Percentiles rank a stretch among this genome's conserved stretches.
Evolutionary conservation across 2,329 filamentous ascomycete genomes (phyloP).

Genomic region (Aspergillus tubingensis): DNA sequence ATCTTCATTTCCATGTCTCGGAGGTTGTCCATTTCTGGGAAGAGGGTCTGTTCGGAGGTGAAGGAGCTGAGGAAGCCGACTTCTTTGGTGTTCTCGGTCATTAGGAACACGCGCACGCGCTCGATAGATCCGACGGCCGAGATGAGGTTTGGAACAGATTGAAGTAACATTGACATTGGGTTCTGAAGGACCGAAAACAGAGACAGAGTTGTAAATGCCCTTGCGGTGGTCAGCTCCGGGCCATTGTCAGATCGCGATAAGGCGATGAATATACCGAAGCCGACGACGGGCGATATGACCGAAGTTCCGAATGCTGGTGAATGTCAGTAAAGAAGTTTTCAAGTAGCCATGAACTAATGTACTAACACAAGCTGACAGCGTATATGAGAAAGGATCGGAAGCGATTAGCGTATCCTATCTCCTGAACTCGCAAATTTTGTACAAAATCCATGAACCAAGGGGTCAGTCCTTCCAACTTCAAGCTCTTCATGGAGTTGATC

Average conservation of each 20-base stretch:
- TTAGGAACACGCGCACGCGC: not conserved
- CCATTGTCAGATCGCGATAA: conserved; percentile 4
- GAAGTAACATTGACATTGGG: conserved; percentile 5
- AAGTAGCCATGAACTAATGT: not conserved
- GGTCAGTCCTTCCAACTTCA: not conserved
- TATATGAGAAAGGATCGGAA: not conserved
- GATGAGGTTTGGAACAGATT: not conserved
- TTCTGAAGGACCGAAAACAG: conserved; percentile 11
- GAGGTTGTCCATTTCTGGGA: not conserved
- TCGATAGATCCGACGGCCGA: not conserved
- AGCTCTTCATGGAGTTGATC: conserved; percentile 41
- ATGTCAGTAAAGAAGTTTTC: not conserved
- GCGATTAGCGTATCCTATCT: not conserved
- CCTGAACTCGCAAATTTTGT: not conserved
- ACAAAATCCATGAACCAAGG: conserved; percentile 23
- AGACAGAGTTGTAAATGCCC: conserved; percentile 18
- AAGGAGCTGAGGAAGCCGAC: not conserved
- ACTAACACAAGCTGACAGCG: conserved; percentile 1
- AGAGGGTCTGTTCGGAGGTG: not conserved
- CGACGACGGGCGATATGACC: not conserved
- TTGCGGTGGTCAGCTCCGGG: conserved; percentile 8
- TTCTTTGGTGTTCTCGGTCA: not conserved
- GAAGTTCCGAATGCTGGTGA: not conserved
- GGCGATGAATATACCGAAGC: not conserved
- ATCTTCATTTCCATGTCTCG: not conserved